Evolutionary conservation across 2,329 filamentous ascomycete species (phyloP), one percentile per base, ranked within the genome.

Genomic region (Hyphodiscus sp.): DNA sequence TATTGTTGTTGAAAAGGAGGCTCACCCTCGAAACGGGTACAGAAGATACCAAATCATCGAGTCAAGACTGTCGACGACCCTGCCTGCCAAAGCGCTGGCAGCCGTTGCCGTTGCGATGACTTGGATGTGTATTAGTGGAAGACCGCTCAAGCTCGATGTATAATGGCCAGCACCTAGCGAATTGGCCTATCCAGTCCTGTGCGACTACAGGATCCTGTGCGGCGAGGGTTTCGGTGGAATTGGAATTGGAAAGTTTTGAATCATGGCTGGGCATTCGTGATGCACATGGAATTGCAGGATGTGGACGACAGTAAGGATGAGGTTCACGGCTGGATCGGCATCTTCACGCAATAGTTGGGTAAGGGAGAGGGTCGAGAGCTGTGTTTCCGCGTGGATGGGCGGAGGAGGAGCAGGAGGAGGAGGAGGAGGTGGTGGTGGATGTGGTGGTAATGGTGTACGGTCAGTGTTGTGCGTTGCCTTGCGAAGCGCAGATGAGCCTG

Each of bases 11-110:
- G 48, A 10, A 41, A 20, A 41, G 41, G 48, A 42, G 38, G 26
- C 85, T 70, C 72, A 88, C 86, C 87, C 85, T 79, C 87, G 79
- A 62, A 91, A 75, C 66, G 86, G 86, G 73, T 87, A 90, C 61
- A 91, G 74, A 49, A 91, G 72, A 74, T 87, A 89, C 85, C 85
- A 89, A 72, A 89, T 85, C 85, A 89, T 77, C 48, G 58, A 55
- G 51, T 56, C 57, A 46, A 56, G 57, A 43, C 56, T 60, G 33
- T 49, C 43, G 46, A 55, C 56, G 45, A 56, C 50, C 41, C 57
- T 58, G 45, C 53, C 50, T 29, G 52, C 53, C 49, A 61, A 51
- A 11, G 61, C 41, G 45, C 59, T 20, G n/a, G 49, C 52, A 20
- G 51, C 30, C 8, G 53, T 47, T 23, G 50, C 57, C 48, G 61